phyloP scores from a whole-genome alignment of 2,329 filamentous ascomycete genomes.

The Alternaria gaisen region DNA sequence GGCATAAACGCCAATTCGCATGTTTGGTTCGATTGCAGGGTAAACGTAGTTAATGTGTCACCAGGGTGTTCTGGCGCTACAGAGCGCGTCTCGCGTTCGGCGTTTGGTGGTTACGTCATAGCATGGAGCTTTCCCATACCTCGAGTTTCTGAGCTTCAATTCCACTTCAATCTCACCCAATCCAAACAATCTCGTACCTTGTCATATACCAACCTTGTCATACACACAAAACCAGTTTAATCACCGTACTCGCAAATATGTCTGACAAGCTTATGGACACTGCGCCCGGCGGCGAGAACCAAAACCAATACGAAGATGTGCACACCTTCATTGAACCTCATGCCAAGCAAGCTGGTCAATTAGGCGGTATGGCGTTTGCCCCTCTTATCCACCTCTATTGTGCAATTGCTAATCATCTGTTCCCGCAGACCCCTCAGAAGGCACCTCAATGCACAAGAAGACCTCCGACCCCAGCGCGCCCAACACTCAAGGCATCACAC shows the following conservation, averaged over 20 bases:
- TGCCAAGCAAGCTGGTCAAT: conserved; percentile 64
- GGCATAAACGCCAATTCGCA: conserved; percentile 5
- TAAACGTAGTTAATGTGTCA: conserved; percentile 1
- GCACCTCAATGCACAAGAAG: conserved; percentile 24
- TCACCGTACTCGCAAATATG: conserved; percentile 48
- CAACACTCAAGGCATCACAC: conserved; percentile 52
- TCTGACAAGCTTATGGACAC: conserved; percentile 66
- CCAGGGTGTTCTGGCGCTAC: conserved; percentile 12
- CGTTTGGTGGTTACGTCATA: conserved; percentile 20
- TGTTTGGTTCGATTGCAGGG: neutral
- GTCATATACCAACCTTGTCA: neutral
- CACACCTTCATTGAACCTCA: conserved; percentile 60
- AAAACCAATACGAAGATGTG: conserved; percentile 68
- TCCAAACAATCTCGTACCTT: neutral
- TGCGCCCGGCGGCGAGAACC: conserved; percentile 65
- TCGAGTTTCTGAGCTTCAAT: conserved; percentile 14
- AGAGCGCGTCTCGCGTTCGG: conserved; percentile 14
- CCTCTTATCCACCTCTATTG: neutral
- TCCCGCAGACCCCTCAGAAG: conserved; percentile 9
- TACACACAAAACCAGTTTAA: neutral
- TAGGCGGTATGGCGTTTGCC: conserved; percentile 57
- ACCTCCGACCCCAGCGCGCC: conserved; percentile 49
- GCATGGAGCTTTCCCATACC: conserved; percentile 14
- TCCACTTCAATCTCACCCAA: conserved; percentile 7
- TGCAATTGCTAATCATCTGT: neutral